Percentiles rank a stretch among this genome's conserved stretches.
These are phyloP conservation scores for Nemania bipapillata DNA, from an alignment of 2,329 filamentous ascomycete genomes.

Conservation along the genomic window DNA sequence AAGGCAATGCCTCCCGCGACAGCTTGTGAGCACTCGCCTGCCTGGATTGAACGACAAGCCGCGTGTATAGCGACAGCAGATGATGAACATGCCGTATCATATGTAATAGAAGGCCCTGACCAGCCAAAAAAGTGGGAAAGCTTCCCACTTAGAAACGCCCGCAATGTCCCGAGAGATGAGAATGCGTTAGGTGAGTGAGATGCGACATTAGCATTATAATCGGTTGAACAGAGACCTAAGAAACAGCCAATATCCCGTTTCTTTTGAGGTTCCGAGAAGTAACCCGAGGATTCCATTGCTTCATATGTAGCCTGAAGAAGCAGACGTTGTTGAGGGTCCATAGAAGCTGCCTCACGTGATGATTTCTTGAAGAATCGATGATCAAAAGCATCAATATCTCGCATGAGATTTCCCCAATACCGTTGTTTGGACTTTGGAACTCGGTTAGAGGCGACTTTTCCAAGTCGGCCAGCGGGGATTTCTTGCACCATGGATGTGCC, in stretches of 20 bases:
- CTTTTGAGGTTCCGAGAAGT: constrained; percentile 18
- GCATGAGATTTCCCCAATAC: constrained; percentile 38
- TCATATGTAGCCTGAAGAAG: constrained; percentile 42
- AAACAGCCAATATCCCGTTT: constrained; percentile 51
- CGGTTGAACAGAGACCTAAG: constrained; percentile 46
- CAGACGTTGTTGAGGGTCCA: constrained; percentile 35
- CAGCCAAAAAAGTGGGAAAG: constrained; percentile 53
- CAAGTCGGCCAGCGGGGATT: constrained; percentile 42
- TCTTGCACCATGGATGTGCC: constrained; percentile 45
- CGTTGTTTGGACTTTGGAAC: constrained; percentile 37
- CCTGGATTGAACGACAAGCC: constrained; percentile 49
- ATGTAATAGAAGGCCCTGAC: constrained; percentile 48
- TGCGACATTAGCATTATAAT: background rate
- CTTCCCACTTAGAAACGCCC: constrained; percentile 45
- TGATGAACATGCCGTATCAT: constrained; percentile 55
- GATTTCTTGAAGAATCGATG: constrained; percentile 44
- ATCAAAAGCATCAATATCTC: constrained; percentile 44
- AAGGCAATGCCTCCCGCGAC: constrained; percentile 52
- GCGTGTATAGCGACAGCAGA: constrained; percentile 53
- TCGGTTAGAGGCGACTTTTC: constrained; percentile 33
- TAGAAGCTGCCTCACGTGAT: constrained; percentile 31
- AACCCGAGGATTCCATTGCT: constrained; percentile 45
- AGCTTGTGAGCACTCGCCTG: constrained; percentile 49
- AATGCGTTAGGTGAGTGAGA: background rate
- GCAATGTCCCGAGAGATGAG: constrained; percentile 40